These are phyloP conservation scores for Darksidea phi DNA, from an alignment of 495 filamentous ascomycete genomes.

Conservation along the genomic window DNA sequence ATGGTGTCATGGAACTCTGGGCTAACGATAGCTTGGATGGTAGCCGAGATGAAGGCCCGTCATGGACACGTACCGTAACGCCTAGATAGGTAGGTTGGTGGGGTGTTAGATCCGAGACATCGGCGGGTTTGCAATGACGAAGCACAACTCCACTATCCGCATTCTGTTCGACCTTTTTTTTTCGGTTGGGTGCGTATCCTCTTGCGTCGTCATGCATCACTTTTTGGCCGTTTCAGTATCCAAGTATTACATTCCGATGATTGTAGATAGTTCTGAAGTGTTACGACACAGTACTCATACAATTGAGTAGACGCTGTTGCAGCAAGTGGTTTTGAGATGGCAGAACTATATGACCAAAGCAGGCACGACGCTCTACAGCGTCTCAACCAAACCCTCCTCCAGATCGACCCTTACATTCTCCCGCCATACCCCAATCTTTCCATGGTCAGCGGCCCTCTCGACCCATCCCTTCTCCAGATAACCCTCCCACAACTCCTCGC, in stretches of 20 bases:
- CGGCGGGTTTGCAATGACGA: conserved; percentile 9
- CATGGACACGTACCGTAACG: too few species aligned
- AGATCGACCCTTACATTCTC: conserved; percentile 28
- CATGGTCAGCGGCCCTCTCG: conserved; percentile 58
- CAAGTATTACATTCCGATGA: neutral
- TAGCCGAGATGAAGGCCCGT: too few species aligned
- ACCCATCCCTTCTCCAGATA: conserved; percentile 59
- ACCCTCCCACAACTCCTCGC: conserved; percentile 63
- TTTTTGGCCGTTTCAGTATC: neutral
- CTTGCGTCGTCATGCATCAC: conserved; percentile 3
- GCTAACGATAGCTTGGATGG: too few species aligned
- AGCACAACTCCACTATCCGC: neutral
- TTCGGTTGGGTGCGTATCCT: conserved; percentile 8
- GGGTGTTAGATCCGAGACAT: conserved; percentile 26
- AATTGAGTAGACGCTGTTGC: too few species aligned
- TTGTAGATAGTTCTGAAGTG: neutral
- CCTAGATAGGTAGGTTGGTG: too few species aligned
- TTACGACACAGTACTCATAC: neutral
- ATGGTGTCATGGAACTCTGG: too few species aligned
- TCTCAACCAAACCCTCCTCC: conserved; percentile 26
- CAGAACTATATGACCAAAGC: neutral
- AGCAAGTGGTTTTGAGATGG: neutral
- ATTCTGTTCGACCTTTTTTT: neutral
- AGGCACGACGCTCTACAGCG: conserved; percentile 9
- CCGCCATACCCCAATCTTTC: conserved; percentile 43